Conservation (phyloP, 495 filamentous ascomycete genomes). For the Rhizodiscina lignyota region DNA sequence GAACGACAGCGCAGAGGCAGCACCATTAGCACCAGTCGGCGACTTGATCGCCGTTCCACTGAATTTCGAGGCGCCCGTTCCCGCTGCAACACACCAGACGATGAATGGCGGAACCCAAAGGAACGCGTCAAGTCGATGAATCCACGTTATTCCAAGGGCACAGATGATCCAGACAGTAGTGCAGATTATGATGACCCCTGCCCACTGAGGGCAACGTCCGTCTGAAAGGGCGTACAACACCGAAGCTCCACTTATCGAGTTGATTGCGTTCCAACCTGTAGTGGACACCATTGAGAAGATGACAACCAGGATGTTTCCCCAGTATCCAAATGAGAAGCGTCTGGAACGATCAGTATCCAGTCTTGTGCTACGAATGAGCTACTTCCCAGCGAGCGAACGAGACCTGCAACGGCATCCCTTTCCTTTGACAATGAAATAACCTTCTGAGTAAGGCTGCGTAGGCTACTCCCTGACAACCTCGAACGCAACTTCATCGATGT, state of each 20-base stretch:
- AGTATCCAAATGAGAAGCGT: slow-evolving; percentile 12
- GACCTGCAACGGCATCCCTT: no score
- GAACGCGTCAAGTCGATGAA: slow-evolving; percentile 14
- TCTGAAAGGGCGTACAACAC: slow-evolving; percentile 7
- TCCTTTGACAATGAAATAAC: no score
- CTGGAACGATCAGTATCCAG: not conserved
- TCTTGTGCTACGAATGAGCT: not conserved
- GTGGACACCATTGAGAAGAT: slow-evolving; percentile 12
- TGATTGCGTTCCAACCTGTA: slow-evolving; percentile 13
- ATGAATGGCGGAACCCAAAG: slow-evolving; percentile 23
- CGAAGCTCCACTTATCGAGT: slow-evolving; percentile 10
- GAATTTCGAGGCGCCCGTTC: slow-evolving; percentile 20
- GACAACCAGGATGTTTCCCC: slow-evolving; percentile 10
- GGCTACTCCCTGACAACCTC: no score
- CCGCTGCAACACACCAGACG: slow-evolving; percentile 25
- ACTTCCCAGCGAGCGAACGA: no score
- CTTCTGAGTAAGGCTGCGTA: no score
- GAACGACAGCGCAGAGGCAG: slow-evolving; percentile 9
- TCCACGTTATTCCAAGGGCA: slow-evolving; percentile 11
- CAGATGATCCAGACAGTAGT: slow-evolving; percentile 12
- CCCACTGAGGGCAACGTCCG: slow-evolving; percentile 8
- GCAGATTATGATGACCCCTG: slow-evolving; percentile 12
- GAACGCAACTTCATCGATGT: no score
- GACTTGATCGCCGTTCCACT: slow-evolving; percentile 12
- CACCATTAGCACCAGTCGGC: slow-evolving; percentile 8